These are phyloP conservation scores for Gaillardinia entomophila DNA, from an alignment of 805 yeast genomes.

Conservation along the genomic window DNA sequence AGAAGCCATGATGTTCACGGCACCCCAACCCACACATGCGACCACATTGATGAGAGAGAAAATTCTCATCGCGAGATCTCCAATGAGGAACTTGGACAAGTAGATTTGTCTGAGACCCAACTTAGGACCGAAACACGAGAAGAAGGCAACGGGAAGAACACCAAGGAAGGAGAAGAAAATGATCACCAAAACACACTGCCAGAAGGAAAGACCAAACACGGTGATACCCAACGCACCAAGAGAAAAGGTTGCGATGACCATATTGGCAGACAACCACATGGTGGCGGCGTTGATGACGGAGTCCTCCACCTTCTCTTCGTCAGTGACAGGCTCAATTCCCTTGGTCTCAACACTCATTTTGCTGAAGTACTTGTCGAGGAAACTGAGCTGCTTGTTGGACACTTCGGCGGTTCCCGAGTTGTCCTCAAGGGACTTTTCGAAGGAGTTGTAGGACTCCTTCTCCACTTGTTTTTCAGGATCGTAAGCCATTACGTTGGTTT, in stretches of 20 bases:
- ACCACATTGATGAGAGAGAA: conserved; percentile 72
- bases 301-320: conserved; percentile 66
- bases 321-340: conserved; percentile 79
- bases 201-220: conserved; percentile 63
- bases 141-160: conserved; percentile 72
- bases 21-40: conserved; percentile 95
- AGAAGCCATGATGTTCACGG: conserved; percentile 84
- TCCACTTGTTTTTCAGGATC: conserved; percentile 4
- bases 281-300: conserved; percentile 67
- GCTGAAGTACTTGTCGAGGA: conserved; percentile 26
- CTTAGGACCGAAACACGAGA: conserved; percentile 76
- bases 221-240: conserved; percentile 62
- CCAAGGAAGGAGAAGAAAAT: conserved; percentile 74
- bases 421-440: conserved; percentile 18
- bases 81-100: conserved; percentile 70
- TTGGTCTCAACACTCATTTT: conserved; percentile 42
- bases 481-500: conserved; percentile 4
- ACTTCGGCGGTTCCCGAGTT: conserved; percentile 22
- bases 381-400: conserved; percentile 16
- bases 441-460: conserved; percentile 20
- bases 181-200: conserved; percentile 62
- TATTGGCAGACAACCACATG: conserved; percentile 89
- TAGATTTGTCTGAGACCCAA: conserved; percentile 88
- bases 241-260: conserved; percentile 78
- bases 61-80: conserved; percentile 68